A percentile compares a stretch with the other conserved stretches of the same genome.
These are phyloP conservation scores for Hyphopichia fennica DNA, from an alignment of 1,139 yeast species.

Conservation along the genomic window DNA sequence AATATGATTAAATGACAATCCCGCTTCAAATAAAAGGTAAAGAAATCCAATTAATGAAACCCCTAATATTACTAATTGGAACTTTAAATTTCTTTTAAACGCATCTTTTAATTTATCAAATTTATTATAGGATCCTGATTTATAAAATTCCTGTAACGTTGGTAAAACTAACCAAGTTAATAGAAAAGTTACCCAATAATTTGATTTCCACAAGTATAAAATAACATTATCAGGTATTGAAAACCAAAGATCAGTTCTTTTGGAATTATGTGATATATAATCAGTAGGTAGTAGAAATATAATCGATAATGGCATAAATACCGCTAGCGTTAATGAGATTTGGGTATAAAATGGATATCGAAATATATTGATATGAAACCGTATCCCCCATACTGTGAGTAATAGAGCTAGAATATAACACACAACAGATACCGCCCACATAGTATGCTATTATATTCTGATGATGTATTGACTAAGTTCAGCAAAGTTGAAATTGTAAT, in stretches of 20 bases:
- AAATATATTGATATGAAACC: constrained; percentile 36
- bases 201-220: constrained; percentile 63
- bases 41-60: constrained; percentile 55
- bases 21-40: constrained; percentile 62
- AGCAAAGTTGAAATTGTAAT: too few species aligned
- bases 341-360: constrained; percentile 34
- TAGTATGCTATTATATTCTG: constrained; percentile 8
- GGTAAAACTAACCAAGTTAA: constrained; percentile 78
- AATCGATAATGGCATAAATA: constrained; percentile 45
- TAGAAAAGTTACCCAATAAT: constrained; percentile 78
- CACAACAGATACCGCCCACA: constrained; percentile 31
- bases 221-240: constrained; percentile 44
- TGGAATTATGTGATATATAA: constrained; percentile 33
- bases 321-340: constrained; percentile 38
- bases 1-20: constrained; percentile 56
- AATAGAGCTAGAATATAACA: constrained; percentile 30
- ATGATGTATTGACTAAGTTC: too few species aligned
- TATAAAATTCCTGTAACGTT: constrained; percentile 66
- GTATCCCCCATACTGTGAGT: constrained; percentile 36
- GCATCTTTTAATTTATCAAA: constrained; percentile 55
- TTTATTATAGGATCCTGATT: constrained; percentile 63
- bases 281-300: constrained; percentile 42
- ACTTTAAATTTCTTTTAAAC: constrained; percentile 53
- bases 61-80: constrained; percentile 57
- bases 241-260: constrained; percentile 22